Evolutionary conservation across 225 moss, liverwort and hornwort genomes (phyloP), one percentile per base, ranked within the genome.

Genomic region (Neckera pumila): DNA sequence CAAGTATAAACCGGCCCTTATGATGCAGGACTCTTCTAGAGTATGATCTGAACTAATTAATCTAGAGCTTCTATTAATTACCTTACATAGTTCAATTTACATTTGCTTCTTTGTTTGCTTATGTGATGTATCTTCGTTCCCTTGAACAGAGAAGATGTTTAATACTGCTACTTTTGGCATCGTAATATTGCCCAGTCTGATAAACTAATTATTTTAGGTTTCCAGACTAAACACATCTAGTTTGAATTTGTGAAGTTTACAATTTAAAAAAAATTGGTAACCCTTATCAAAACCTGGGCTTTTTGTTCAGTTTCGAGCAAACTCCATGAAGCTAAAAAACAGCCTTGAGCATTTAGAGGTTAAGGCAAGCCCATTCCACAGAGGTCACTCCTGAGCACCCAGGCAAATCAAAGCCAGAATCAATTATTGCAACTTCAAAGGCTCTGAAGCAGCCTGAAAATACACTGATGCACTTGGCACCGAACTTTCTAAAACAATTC

Each of bases 11-110:
- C n/a, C n/a, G n/a, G n/a, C n/a, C n/a, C n/a, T n/a, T 83, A 88
- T 74, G 90, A 92, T 36, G 79, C 79, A 51, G 88, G 84, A 67
- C 85, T 92, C 60, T 60, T 56, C 43, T 86, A 86, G 33, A 66
- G 88, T 86, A 88, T 49, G 82, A 70, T 82, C 28, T 78, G 43
- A 89, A 77, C 81, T 71, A 56, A 74, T 83, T 71, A 56, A 75
- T 84, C 49, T 19, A 6, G 19, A 69, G 18, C 59, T 47, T 64
- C 33, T 51, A 65, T 65, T 10, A 10, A 53, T 57, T 58, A 60
- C 63, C 40, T 49, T 66, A 47, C 62, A 42, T 49, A 71, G 33
- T 22, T 58, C 34, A 16, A 34, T n/a, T 60, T 54, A 42, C 21
- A 56, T 54, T 62, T 80, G 22, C n/a, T 64, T 38, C 25, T 67